phyloP scores from a whole-genome alignment of 2,329 filamentous ascomycete genomes.

The Talaromyces sp. region DNA sequence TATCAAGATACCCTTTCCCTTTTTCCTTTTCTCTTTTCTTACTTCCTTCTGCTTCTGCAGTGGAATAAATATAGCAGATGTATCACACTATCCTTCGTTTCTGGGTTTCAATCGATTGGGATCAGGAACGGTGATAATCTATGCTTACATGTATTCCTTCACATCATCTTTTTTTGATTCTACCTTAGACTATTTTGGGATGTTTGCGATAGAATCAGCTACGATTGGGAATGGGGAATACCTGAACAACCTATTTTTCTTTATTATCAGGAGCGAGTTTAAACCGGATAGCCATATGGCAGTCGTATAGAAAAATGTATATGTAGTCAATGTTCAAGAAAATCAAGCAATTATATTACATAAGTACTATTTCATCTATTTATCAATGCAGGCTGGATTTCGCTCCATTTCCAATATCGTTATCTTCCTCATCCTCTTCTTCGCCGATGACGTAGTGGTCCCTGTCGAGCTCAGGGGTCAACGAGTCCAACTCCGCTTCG shows the following conservation, averaged over 20 bases:
- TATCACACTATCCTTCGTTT: background rate
- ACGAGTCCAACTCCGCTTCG: conserved; percentile 55
- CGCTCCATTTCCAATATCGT: conserved; percentile 3
- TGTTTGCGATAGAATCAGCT: background rate
- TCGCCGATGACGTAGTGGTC: conserved; percentile 50
- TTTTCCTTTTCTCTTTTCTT: background rate
- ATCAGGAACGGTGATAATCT: too few relatives aligned
- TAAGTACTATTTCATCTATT: background rate
- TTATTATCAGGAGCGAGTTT: too few relatives aligned
- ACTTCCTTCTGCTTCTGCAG: too few relatives aligned
- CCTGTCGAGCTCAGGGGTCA: conserved; percentile 21
- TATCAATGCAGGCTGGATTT: background rate
- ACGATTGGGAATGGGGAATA: background rate
- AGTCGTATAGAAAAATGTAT: too few relatives aligned
- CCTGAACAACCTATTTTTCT: too few relatives aligned
- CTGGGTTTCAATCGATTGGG: background rate
- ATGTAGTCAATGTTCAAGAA: background rate
- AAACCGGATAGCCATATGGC: background rate
- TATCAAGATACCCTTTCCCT: background rate
- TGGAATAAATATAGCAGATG: too few relatives aligned
- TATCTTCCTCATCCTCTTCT: conserved; percentile 35
- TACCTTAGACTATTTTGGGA: background rate
- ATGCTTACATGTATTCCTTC: too few relatives aligned
- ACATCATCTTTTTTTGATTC: background rate
- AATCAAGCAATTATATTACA: background rate